These are phyloP conservation scores for Thermochaetoides thermophila DNA, from an alignment of 495 filamentous ascomycete genomes.

Conservation along the genomic window DNA sequence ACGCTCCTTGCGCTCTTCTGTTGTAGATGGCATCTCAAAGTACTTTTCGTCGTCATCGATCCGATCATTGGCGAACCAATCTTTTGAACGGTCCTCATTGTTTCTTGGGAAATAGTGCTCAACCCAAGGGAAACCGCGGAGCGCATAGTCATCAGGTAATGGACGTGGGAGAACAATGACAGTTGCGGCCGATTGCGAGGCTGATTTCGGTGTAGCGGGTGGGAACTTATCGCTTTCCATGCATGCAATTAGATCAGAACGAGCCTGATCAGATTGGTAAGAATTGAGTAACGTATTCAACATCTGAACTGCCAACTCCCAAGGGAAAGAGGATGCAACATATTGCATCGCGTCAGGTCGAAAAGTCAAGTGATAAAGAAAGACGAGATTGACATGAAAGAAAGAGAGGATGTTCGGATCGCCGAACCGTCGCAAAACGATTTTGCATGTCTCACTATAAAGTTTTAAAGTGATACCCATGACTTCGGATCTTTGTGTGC, in stretches of 20 bases:
- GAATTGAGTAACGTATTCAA: slow-evolving; percentile 43
- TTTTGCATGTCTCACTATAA: slow-evolving; percentile 19
- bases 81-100: no score
- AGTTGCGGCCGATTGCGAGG: not conserved
- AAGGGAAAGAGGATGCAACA: slow-evolving; percentile 39
- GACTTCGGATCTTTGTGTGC: slow-evolving; percentile 9
- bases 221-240: no score
- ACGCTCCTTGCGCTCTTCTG: slow-evolving; percentile 50
- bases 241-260: no score
- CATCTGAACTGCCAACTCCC: slow-evolving; percentile 45
- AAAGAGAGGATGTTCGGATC: slow-evolving; percentile 53
- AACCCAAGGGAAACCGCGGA: slow-evolving; percentile 63
- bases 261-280: no score
- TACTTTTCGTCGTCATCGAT: slow-evolving; percentile 66
- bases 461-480: no score
- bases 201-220: not conserved
- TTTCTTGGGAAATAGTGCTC: slow-evolving; percentile 56
- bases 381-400: slow-evolving; percentile 53
- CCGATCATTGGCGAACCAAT: slow-evolving; percentile 51
- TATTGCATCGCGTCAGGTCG: slow-evolving; percentile 34
- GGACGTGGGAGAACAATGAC: no score
- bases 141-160: slow-evolving; percentile 69
- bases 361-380: slow-evolving; percentile 45
- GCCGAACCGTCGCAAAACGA: slow-evolving; percentile 43
- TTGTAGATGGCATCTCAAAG: slow-evolving; percentile 52